Base-by-base conservation (phyloP, 1,139 yeast genomes). In the Suhomyces bokatorum region DNA sequence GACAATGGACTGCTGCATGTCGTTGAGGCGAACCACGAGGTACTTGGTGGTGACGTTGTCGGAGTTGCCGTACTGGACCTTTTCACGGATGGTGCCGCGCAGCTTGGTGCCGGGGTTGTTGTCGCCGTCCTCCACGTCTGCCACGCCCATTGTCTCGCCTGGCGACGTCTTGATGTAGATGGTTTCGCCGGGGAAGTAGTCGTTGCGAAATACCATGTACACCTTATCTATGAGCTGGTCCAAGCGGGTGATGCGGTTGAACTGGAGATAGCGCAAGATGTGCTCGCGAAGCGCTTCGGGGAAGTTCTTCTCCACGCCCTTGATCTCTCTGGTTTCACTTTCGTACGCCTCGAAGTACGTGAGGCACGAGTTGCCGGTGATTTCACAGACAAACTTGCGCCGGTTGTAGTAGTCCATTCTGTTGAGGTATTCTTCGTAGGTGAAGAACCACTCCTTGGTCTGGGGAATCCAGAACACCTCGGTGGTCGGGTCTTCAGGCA, bases 241-340 rank as follows among this genome's bases (percentile, higher is more conserved):
- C 42, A 93, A 76, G 55, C 99, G 76, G 31, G 95, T 82, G n/a
- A 82, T 83, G 26, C 86, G 77, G 52, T 90, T 86, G 60, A 89
- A 90, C 61, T 91, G 97, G 16, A 91, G 77, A 56, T 79, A 83
- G 50, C 96, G 71, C 33, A 95, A 78, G 20, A 93, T 87, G 27
- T 97, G 99, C 59, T 90, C 97, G 56, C 91, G 83, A 43, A 91
- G 75, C 28, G 95, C 87, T 54, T 91, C 95, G 2, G 99, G 99
- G 62, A 93, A 93, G 60, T 81, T 80, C 49, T 77, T 74, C 57
- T 90, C 96, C 46, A 91, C 90, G 50, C 80, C 83, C 50, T 73
- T 71, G 58, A 85, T 80, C 62, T 86, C 93, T 40, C 65, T 66
- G 50, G 73, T 76, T 67, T 93, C 99, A 53, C 88, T 83, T 47